Percentiles rank a stretch among this genome's conserved stretches.
Conservation (phyloP, 345 rosid genomes). For the Abelmoschus esculentus region DNA sequence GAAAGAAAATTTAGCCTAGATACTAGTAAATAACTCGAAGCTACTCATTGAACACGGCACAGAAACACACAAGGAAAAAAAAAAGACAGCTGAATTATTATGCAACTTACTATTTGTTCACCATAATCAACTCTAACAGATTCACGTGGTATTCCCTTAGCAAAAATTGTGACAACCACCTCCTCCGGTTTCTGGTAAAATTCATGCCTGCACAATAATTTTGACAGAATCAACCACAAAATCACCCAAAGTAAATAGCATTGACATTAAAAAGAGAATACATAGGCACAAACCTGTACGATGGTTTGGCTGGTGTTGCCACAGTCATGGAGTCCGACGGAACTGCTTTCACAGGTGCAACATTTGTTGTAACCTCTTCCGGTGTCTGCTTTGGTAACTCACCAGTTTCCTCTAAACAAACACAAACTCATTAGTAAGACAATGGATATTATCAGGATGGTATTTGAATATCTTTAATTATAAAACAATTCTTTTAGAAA, state of each 20-base stretch:
- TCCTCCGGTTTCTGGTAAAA: slow-evolving; percentile 84
- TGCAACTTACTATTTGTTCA: slow-evolving; percentile 67
- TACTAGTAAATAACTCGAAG: not conserved
- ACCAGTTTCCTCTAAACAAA: slow-evolving; percentile 33
- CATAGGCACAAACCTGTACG: slow-evolving; percentile 35
- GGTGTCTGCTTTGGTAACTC: slow-evolving; percentile 12
- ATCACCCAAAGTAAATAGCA: not conserved
- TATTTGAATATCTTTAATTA: not conserved
- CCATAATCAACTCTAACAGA: slow-evolving; percentile 62
- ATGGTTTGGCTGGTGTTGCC: slow-evolving; percentile 30
- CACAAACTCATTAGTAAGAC: not conserved
- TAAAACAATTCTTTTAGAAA: not conserved
- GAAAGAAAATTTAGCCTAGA: not conserved
- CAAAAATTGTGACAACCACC: slow-evolving; percentile 80
- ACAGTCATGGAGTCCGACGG: slow-evolving; percentile 5
- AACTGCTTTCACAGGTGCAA: slow-evolving; percentile 7
- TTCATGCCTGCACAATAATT: slow-evolving; percentile 52
- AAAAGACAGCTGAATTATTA: not conserved
- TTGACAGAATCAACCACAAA: not conserved
- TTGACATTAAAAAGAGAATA: not conserved
- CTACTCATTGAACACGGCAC: not conserved
- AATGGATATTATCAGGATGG: not conserved
- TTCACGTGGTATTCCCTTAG: slow-evolving; percentile 59
- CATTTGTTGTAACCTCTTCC: slow-evolving; percentile 14
- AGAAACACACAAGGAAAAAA: not conserved